Evolutionary conservation across 441 rosid species (phyloP).

Genomic region (Monsonia emarginata): DNA sequence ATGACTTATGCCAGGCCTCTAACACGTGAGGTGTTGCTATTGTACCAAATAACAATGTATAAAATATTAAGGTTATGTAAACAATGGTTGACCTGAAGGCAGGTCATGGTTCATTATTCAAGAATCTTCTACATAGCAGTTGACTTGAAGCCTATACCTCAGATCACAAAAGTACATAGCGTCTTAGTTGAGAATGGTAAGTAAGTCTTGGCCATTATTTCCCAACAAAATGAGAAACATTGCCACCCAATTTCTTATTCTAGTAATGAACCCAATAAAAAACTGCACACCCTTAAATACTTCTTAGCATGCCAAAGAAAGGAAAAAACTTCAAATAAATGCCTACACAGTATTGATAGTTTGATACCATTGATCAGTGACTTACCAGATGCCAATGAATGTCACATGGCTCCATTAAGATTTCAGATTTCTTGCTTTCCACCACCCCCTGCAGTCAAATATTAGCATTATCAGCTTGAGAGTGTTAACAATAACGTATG

Average conservation of each 20-base stretch:
- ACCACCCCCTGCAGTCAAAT: not conserved
- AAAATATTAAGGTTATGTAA: no score
- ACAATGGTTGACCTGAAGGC: no score
- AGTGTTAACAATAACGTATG: not conserved
- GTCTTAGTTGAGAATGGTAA: no score
- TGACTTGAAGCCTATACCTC: no score
- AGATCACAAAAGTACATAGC: no score
- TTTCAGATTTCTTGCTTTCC: not conserved
- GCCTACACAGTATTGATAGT: not conserved
- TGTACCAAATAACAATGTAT: no score
- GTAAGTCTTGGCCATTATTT: no score
- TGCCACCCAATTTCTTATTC: not conserved
- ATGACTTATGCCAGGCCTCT: no score
- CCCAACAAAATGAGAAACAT: not conserved
- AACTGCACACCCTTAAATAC: no score
- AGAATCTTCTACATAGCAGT: no score
- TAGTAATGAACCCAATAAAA: not conserved
- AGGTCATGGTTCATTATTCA: no score
- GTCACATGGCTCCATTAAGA: not conserved
- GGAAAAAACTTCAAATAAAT: not conserved
- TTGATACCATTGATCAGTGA: not conserved
- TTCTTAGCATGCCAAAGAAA: not conserved
- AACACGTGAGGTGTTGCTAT: no score
- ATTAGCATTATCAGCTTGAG: not conserved
- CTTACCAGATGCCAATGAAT: not conserved